A percentile compares a stretch with the other conserved stretches of the same genome.
Conservation (phyloP, 176 grass and related monocot species). For the Lolium multiflorum region DNA sequence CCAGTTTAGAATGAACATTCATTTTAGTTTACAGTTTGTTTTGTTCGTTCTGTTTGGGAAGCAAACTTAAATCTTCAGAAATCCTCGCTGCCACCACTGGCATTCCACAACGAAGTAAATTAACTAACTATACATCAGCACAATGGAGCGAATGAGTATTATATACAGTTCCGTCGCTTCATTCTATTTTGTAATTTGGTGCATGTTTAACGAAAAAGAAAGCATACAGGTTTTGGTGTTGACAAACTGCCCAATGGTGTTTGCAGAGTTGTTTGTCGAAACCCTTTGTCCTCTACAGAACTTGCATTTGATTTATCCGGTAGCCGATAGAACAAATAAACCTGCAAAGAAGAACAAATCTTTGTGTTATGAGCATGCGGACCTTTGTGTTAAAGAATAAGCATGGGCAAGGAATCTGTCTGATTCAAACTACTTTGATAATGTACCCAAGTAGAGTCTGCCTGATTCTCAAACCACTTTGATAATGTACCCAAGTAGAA, state of each 20-base stretch:
- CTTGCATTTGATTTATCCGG: slow-evolving; percentile 33
- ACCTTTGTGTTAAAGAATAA: slow-evolving; percentile 42
- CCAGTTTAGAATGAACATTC: background rate
- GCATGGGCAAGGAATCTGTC: slow-evolving; percentile 34
- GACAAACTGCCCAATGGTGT: slow-evolving; percentile 18
- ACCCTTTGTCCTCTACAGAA: slow-evolving; percentile 42
- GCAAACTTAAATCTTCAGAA: slow-evolving; percentile 5
- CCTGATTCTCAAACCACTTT: slow-evolving; percentile 31
- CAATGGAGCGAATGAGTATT: slow-evolving; percentile 40
- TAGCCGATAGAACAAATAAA: slow-evolving; percentile 43
- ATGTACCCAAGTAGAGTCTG: background rate
- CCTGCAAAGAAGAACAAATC: slow-evolving; percentile 21
- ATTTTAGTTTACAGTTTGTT: slow-evolving; percentile 1
- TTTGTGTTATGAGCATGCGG: background rate
- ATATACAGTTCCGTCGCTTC: slow-evolving; percentile 52
- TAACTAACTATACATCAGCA: slow-evolving; percentile 37
- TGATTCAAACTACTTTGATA: no score
- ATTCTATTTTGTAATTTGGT: slow-evolving; percentile 27
- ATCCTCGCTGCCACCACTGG: background rate
- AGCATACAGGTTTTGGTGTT: slow-evolving; percentile 19
- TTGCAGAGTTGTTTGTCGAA: slow-evolving; percentile 32
- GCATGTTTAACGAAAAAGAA: slow-evolving; percentile 35
- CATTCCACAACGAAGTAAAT: background rate
- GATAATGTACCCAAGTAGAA: slow-evolving; percentile 30
- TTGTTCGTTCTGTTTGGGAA: slow-evolving; percentile 1